Conservation (phyloP, 768 basidiomycete genomes). For the Leucosporidium scottii region DNA sequence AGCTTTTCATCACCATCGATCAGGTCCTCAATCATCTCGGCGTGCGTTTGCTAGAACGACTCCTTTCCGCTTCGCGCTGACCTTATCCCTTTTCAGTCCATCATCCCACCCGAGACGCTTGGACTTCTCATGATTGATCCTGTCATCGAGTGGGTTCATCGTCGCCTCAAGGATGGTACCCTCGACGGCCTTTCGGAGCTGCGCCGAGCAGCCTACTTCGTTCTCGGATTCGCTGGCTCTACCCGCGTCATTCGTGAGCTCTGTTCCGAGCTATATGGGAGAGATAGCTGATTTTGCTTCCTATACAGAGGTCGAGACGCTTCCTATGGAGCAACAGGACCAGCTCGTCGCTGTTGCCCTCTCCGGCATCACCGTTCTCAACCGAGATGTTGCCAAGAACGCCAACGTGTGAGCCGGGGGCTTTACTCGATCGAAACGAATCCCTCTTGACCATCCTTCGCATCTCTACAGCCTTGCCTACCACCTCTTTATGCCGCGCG, state of each 20-base stretch:
- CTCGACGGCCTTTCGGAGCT: background rate
- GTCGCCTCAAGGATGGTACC: background rate
- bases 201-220: background rate
- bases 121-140: background rate
- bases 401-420: background rate
- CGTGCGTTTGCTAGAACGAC: too few relatives aligned
- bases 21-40: background rate
- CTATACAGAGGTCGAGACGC: background rate
- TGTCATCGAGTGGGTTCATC: background rate
- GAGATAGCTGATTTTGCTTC: background rate
- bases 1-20: background rate
- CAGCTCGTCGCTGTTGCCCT: background rate
- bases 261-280: background rate
- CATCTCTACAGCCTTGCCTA: background rate
- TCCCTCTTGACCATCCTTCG: rapidly evolving
- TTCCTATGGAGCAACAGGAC: background rate
- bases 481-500: background rate
- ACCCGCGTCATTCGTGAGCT: background rate
- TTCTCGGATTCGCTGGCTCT: background rate
- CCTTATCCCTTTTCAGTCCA: background rate
- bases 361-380: background rate
- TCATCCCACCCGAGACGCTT: background rate
- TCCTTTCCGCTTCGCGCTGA: too few relatives aligned
- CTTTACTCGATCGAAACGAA: background rate
- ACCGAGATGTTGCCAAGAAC: background rate